Percentiles rank a stretch among this genome's conserved stretches.
Conservation (phyloP, 2,329 filamentous ascomycete species). For the Phaeosphaeriaceae sp. region DNA sequence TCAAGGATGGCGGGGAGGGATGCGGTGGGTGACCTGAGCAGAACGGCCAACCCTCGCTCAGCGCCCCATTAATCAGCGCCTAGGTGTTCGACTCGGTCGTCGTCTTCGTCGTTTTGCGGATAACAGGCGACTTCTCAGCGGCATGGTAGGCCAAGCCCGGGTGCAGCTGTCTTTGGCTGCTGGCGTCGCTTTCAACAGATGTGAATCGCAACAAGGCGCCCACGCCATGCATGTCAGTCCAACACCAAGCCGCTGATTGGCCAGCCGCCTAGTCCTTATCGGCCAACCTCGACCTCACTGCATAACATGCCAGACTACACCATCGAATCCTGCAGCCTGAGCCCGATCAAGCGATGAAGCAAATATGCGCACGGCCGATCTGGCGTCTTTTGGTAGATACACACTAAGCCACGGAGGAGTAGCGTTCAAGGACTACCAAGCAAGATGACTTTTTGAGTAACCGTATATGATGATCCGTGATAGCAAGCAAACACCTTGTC, state of each 20-base stretch:
- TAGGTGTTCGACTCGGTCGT: constrained; percentile 17
- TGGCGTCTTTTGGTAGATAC: not conserved
- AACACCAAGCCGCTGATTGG: constrained; percentile 17
- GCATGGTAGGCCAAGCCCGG: constrained; percentile 27
- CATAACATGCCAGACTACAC: not conserved
- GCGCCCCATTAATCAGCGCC: constrained; percentile 33
- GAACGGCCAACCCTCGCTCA: constrained; percentile 9
- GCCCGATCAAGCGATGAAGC: not conserved
- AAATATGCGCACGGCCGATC: not conserved
- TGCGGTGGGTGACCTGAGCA: constrained; percentile 8
- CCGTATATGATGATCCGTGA: not conserved
- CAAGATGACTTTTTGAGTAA: not conserved
- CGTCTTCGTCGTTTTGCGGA: constrained; percentile 9
- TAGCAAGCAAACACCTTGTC: not conserved
- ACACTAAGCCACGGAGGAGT: not conserved
- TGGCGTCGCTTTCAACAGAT: constrained; percentile 16
- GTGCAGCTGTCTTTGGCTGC: constrained; percentile 11
- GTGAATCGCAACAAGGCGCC: not conserved
- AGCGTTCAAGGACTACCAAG: not conserved
- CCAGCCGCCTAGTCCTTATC: constrained; percentile 16
- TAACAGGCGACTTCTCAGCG: constrained; percentile 8
- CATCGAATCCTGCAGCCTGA: not conserved
- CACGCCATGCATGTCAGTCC: constrained; percentile 9
- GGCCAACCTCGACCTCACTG: not conserved
- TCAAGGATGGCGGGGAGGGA: constrained; percentile 26